These are phyloP conservation scores for Ceriops decandra DNA, from an alignment of 345 rosid genomes.

Conservation along the genomic window DNA sequence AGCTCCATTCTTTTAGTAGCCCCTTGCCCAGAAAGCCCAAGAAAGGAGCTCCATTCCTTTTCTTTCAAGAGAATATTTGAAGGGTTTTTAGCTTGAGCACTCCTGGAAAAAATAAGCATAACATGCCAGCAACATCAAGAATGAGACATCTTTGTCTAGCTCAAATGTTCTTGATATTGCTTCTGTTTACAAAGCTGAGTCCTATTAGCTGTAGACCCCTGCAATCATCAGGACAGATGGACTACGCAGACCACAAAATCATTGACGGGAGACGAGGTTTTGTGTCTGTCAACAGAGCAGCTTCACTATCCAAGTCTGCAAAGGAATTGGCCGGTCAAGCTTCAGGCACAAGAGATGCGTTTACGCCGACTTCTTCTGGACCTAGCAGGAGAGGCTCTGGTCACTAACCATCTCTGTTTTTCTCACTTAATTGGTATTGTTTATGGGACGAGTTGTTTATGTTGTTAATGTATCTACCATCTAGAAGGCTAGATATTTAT, in stretches of 20 bases:
- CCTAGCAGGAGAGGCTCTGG: slow-evolving; percentile 84
- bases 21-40: background rate
- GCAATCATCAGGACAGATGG: slow-evolving; percentile 7
- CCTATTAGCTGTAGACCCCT: slow-evolving; percentile 34
- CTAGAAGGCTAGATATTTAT: background rate
- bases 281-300: slow-evolving; percentile 11
- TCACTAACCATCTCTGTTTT: slow-evolving; percentile 31
- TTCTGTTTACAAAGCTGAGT: slow-evolving; percentile 30
- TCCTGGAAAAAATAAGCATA: background rate
- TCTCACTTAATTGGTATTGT: background rate
- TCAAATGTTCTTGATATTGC: slow-evolving; percentile 30
- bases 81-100: background rate
- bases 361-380: slow-evolving; percentile 55
- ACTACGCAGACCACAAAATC: slow-evolving; percentile 12
- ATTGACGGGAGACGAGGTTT: slow-evolving; percentile 14
- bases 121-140: background rate
- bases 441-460: background rate
- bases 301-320: slow-evolving; percentile 1
- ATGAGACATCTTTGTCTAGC: slow-evolving; percentile 37
- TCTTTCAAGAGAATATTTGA: slow-evolving; percentile 11
- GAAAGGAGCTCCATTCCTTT: slow-evolving; percentile 35
- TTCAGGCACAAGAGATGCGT: slow-evolving; percentile 16
- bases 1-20: slow-evolving; percentile 20
- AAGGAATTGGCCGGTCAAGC: background rate
- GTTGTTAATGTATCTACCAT: background rate